A percentile compares a stretch with the other conserved stretches of the same genome.
Evolutionary conservation across 352 stramenopile species (phyloP).

Genomic region (Phytophthora brassicae): DNA sequence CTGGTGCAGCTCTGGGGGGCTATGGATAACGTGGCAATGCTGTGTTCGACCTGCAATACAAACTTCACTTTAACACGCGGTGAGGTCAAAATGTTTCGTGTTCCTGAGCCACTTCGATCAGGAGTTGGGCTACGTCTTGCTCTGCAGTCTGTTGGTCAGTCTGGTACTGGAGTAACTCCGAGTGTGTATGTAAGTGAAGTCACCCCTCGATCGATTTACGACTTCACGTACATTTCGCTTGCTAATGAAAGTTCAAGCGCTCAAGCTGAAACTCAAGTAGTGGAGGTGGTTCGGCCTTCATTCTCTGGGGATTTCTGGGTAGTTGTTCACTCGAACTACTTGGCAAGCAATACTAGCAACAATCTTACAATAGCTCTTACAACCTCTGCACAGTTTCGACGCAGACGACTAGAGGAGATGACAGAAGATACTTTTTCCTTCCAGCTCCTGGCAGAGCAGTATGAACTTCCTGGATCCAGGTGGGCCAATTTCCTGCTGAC

Average conservation of each 20-base stretch:
- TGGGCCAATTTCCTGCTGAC: conserved; percentile 37
- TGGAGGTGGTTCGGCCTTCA: conserved; percentile 53
- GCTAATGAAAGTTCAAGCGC: conserved; percentile 22
- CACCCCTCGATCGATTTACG: conserved; percentile 68
- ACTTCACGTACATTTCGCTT: conserved; percentile 68
- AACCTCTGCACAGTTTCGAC: conserved; percentile 4
- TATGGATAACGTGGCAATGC: conserved; percentile 46
- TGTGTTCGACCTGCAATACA: conserved; percentile 54
- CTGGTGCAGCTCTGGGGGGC: conserved; percentile 59
- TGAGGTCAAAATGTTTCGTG: conserved; percentile 64
- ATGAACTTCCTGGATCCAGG: conserved; percentile 23
- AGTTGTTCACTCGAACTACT: conserved; percentile 69
- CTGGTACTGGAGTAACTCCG: conserved; percentile 21
- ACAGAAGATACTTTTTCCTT: conserved; percentile 23
- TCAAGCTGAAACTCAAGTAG: conserved; percentile 26
- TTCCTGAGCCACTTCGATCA: conserved; percentile 59
- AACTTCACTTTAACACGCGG: conserved; percentile 49
- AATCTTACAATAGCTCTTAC: conserved; percentile 18
- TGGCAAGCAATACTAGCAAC: conserved; percentile 15
- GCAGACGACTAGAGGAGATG: not conserved
- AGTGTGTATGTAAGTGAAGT: conserved; percentile 77
- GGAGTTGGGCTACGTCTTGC: conserved; percentile 44
- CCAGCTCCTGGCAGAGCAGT: conserved; percentile 47
- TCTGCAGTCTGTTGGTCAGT: conserved; percentile 22
- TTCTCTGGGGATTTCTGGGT: conserved; percentile 74